Percentiles rank a stretch among this genome's conserved stretches.
phyloP scores from a whole-genome alignment of 495 filamentous ascomycete species.

The Aspergillus egyptiacus region DNA sequence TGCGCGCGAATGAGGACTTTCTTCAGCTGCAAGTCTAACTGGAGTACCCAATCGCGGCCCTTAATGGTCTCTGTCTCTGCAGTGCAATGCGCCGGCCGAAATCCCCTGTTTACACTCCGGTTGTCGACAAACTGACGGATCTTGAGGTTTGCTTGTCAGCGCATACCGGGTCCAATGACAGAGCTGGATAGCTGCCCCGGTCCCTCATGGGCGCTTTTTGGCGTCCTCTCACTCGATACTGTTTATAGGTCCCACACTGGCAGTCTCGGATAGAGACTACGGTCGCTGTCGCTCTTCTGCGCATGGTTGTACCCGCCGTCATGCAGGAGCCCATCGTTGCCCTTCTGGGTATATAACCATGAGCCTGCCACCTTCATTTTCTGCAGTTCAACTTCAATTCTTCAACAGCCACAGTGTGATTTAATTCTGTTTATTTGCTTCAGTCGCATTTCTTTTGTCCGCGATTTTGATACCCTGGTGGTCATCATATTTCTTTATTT shows the following conservation, averaged over 20 bases:
- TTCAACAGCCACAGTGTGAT: background rate
- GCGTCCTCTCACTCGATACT: conserved; percentile 18
- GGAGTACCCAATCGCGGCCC: conserved; percentile 11
- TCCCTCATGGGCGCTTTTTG: conserved; percentile 18
- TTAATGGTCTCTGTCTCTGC: conserved; percentile 3
- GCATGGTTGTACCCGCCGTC: conserved; percentile 12
- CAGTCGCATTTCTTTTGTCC: background rate
- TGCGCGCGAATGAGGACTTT: conserved; percentile 10
- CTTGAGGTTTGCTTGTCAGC: conserved; percentile 11
- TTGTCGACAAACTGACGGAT: conserved; percentile 13
- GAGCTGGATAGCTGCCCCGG: conserved; percentile 1
- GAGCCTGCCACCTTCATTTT: background rate
- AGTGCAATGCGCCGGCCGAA: conserved; percentile 10
- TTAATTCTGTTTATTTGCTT: background rate
- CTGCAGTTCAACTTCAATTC: conserved; percentile 9
- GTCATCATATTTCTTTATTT: conserved; percentile 2
- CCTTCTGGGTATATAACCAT: conserved; percentile 11
- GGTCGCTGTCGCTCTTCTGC: conserved; percentile 9
- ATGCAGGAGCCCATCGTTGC: conserved; percentile 1
- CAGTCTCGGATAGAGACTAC: conserved; percentile 16
- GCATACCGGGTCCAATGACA: conserved; percentile 20
- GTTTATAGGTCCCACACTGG: conserved; percentile 22
- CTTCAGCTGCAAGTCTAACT: background rate
- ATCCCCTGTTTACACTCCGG: background rate
- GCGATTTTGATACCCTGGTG: conserved; percentile 5